phyloP scores from a whole-genome alignment of 345 rosid species.

The Alliaria petiolata region DNA sequence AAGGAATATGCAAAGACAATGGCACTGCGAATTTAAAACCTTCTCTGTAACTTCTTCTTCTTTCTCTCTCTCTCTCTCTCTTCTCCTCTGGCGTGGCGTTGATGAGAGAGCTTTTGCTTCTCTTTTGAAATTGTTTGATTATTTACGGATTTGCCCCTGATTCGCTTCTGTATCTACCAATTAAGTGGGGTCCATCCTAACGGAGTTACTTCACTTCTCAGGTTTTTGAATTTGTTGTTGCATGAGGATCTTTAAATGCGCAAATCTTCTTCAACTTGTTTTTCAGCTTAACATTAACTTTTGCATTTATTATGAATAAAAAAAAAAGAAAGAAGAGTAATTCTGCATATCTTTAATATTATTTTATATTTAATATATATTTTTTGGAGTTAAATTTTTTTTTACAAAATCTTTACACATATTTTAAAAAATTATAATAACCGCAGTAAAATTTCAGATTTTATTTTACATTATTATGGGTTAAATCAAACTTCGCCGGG shows the following conservation, averaged over 20 bases:
- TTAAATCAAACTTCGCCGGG: no score
- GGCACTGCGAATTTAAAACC: conserved; percentile 24
- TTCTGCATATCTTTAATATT: neutral
- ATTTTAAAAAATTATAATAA: no score
- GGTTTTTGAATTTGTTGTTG: neutral
- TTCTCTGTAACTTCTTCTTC: conserved; percentile 15
- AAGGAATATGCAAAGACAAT: conserved; percentile 42
- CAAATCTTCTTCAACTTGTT: neutral
- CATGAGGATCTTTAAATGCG: conserved; percentile 15
- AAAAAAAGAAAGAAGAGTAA: neutral
- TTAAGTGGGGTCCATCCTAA: conserved; percentile 9
- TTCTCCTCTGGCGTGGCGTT: conserved; percentile 14
- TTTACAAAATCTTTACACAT: no score
- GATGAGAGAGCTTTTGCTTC: neutral
- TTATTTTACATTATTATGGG: no score
- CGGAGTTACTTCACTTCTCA: conserved; percentile 12
- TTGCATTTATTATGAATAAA: neutral
- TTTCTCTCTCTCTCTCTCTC: conserved; percentile 12
- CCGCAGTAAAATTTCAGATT: no score
- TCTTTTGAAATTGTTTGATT: neutral
- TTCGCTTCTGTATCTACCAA: conserved; percentile 14
- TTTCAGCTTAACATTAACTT: neutral
- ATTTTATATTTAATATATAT: no score
- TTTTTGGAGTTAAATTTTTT: no score
- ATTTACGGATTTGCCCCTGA: conserved; percentile 14